Conservation (phyloP, 1,284 basidiomycete species). For the Ceratobasidium sp. region DNA sequence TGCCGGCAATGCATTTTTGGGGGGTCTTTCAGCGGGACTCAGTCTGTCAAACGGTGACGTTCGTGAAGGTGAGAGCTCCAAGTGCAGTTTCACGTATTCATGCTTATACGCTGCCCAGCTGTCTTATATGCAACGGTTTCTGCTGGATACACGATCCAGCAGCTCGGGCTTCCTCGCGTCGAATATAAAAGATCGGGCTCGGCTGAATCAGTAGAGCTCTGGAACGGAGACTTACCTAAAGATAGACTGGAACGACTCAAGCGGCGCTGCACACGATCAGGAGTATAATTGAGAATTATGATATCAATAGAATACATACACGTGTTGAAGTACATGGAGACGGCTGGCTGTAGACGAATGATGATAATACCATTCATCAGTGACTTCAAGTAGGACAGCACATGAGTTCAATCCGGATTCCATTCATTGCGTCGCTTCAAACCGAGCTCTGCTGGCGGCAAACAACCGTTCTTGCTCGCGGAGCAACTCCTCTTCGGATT, state of each 20-base stretch:
- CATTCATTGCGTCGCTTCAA: constrained; percentile 41
- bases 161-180: constrained; percentile 70
- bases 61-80: constrained; percentile 60
- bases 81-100: not conserved
- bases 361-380: not conserved
- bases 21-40: constrained; percentile 80
- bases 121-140: constrained; percentile 75
- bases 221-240: constrained; percentile 73
- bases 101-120: constrained; percentile 54
- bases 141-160: constrained; percentile 84
- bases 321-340: constrained; percentile 21
- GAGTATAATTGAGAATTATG: not conserved
- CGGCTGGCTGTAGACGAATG: not conserved
- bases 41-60: constrained; percentile 63
- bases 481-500: constrained; percentile 89
- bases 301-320: constrained; percentile 31
- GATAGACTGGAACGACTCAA: constrained; percentile 60
- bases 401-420: too few species aligned
- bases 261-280: not conserved
- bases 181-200: constrained; percentile 41
- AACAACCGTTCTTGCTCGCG: constrained; percentile 91
- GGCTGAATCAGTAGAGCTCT: constrained; percentile 53
- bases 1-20: constrained; percentile 87
- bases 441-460: constrained; percentile 73
- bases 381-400: not conserved